A percentile compares a stretch with the other conserved stretches of the same genome.
These are phyloP conservation scores for Pyracantha coccinea DNA, from an alignment of 331 rosid species.

Conservation along the genomic window DNA sequence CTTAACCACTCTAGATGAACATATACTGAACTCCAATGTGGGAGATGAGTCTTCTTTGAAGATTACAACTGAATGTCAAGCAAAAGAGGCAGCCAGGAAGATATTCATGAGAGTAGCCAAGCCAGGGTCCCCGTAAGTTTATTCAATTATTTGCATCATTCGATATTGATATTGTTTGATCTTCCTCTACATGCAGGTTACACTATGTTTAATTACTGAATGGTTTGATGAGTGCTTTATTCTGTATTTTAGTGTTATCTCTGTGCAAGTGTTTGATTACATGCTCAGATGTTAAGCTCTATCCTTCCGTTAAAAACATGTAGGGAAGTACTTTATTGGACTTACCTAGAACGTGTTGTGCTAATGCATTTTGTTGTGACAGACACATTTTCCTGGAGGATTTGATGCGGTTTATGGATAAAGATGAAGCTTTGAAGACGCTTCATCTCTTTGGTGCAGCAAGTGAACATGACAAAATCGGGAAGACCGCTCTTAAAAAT, in stretches of 20 bases:
- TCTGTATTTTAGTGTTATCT: neutral
- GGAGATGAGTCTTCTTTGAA: constrained; percentile 10
- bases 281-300: neutral
- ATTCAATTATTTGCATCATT: neutral
- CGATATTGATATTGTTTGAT: neutral
- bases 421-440: constrained; percentile 28
- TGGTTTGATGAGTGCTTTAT: neutral
- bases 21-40: constrained; percentile 2
- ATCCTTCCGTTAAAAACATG: neutral
- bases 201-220: neutral
- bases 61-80: constrained; percentile 25
- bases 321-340: neutral
- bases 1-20: constrained; percentile 29
- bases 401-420: constrained; percentile 20
- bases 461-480: constrained; percentile 18
- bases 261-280: neutral
- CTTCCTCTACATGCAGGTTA: neutral
- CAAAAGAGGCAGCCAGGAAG: constrained; percentile 26
- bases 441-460: constrained; percentile 14
- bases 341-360: neutral
- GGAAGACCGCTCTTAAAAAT: constrained; percentile 14
- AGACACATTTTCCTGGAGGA: constrained; percentile 28
- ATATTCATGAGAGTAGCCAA: constrained; percentile 22
- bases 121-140: constrained; percentile 16
- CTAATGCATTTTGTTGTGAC: neutral